A percentile compares a stretch with the other conserved stretches of the same genome.
phyloP scores from a whole-genome alignment of 1,284 basidiomycete genomes.

The Sanghuangporus weigelae region DNA sequence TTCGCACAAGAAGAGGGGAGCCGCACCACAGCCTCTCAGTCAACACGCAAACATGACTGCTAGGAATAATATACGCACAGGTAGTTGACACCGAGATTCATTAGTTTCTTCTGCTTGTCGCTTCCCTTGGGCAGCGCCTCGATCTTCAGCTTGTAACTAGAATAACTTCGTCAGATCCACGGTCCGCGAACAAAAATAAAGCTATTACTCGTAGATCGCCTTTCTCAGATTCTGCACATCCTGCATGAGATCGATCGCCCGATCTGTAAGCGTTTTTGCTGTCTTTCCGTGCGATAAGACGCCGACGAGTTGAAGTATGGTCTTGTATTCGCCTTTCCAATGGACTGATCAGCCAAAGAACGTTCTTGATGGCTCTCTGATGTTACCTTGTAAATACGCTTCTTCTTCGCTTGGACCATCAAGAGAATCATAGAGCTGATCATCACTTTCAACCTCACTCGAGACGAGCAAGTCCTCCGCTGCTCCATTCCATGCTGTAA shows the following conservation, averaged over 20 bases:
- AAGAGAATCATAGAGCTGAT: slow-evolving; percentile 55
- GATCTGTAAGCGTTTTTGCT: slow-evolving; percentile 91
- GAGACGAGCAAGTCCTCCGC: slow-evolving; percentile 32
- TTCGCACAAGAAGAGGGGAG: not conserved
- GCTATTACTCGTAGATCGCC: slow-evolving; percentile 81
- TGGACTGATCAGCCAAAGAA: not conserved
- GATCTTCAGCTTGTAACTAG: slow-evolving; percentile 86
- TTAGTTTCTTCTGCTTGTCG: slow-evolving; percentile 68
- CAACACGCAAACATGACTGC: not conserved
- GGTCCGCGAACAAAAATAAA: not conserved
- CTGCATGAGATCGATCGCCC: slow-evolving; percentile 86
- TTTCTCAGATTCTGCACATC: slow-evolving; percentile 93
- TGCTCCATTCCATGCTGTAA: slow-evolving; percentile 53
- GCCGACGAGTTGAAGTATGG: slow-evolving; percentile 89
- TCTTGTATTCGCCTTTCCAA: slow-evolving; percentile 89
- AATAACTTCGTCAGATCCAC: slow-evolving; percentile 4
- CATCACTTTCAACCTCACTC: slow-evolving; percentile 35
- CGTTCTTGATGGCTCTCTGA: not conserved
- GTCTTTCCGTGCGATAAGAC: slow-evolving; percentile 85
- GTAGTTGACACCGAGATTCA: slow-evolving; percentile 79
- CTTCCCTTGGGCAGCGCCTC: slow-evolving; percentile 80
- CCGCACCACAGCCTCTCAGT: not conserved
- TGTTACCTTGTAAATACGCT: slow-evolving; percentile 76
- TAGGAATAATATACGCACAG: slow-evolving; percentile 43
- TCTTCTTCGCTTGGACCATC: slow-evolving; percentile 82